phyloP scores from a whole-genome alignment of 164 flowering plant genomes.

The Tinospora cordifolia region DNA sequence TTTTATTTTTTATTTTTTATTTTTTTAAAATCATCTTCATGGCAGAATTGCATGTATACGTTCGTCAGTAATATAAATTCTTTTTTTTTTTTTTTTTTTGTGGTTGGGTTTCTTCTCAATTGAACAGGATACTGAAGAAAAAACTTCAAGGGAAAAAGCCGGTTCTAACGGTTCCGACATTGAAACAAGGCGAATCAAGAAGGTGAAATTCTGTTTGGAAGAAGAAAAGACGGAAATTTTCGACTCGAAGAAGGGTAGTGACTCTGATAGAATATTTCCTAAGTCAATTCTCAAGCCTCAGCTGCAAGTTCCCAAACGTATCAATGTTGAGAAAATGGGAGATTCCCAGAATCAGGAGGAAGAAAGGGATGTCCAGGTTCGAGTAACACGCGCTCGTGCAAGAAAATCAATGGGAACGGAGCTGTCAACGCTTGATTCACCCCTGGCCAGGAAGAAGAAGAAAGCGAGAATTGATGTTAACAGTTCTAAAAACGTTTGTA shows the following conservation, averaged over 20 bases:
- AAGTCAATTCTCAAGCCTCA: constrained; percentile 4
- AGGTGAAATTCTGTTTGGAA: constrained; percentile 42
- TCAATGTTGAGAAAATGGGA: background rate
- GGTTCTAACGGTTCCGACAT: constrained; percentile 17
- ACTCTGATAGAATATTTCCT: constrained; percentile 1
- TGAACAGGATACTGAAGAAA: constrained; percentile 15
- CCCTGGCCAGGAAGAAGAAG: constrained; percentile 9
- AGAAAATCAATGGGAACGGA: constrained; percentile 11
- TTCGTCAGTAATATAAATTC: background rate
- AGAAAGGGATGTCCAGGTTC: background rate
- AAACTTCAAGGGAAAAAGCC: constrained; percentile 16
- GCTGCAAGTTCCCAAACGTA: background rate
- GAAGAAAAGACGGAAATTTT: constrained; percentile 23
- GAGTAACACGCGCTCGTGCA: constrained; percentile 17
- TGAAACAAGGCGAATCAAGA: constrained; percentile 23
- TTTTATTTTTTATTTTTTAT: background rate
- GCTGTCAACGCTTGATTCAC: background rate
- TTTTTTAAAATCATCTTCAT: background rate
- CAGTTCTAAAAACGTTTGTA: background rate
- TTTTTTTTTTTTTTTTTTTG: background rate
- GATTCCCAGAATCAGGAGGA: background rate
- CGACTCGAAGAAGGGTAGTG: constrained; percentile 6
- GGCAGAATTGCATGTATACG: background rate
- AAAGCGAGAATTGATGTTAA: background rate
- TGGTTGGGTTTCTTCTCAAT: too few relatives aligned